Base-by-base conservation (phyloP, 345 rosid genomes). In the Euphorbia tirucalli region DNA sequence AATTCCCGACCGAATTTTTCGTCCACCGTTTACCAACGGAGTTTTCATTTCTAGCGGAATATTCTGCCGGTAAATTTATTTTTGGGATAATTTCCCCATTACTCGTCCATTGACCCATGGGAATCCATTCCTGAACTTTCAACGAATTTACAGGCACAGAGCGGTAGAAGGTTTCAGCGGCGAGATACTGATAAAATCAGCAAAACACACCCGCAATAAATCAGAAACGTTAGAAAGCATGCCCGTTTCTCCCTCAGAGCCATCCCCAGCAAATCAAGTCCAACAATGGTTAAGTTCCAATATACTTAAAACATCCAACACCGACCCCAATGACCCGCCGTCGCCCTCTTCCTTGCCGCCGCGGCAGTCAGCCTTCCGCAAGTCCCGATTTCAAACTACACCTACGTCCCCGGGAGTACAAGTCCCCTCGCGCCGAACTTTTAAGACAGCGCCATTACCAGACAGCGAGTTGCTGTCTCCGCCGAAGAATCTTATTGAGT, bases 111-210 rank as follows among this genome's bases (percentile, higher is more conserved):
- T n/a, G n/a, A n/a, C n/a, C n/a, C n/a, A n/a, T n/a, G n/a, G n/a
- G n/a, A n/a, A n/a, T n/a, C n/a, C n/a, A n/a, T n/a, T n/a, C n/a
- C n/a, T n/a, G n/a, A n/a, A n/a, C n/a, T n/a, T n/a, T n/a, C n/a
- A n/a, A n/a, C n/a, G n/a, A n/a, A n/a, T 44, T 2, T 61, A 52
- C 83, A 88, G 93, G 80, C 68, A 83, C 58, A 82, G 89, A 71
- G 61, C 79, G 60, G 65, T 52, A 63, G 90, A 83, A 64, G 83
- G 83, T 14, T 82, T 85, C 75, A 77, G 89, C 31, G 91, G 76
- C 72, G 89, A 89, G 69, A 89, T 89, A 58, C 74, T 87, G 6
- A 68, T 68, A 39, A 87, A 77, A 78, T 81, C 93, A 27, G 81
- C 68, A n/a, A 87, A 70, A 65, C 90, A 87, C 74, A 63, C 58